Evolutionary conservation across 2,329 filamentous ascomycete species (phyloP).

Genomic region (Colletotrichum sp.): DNA sequence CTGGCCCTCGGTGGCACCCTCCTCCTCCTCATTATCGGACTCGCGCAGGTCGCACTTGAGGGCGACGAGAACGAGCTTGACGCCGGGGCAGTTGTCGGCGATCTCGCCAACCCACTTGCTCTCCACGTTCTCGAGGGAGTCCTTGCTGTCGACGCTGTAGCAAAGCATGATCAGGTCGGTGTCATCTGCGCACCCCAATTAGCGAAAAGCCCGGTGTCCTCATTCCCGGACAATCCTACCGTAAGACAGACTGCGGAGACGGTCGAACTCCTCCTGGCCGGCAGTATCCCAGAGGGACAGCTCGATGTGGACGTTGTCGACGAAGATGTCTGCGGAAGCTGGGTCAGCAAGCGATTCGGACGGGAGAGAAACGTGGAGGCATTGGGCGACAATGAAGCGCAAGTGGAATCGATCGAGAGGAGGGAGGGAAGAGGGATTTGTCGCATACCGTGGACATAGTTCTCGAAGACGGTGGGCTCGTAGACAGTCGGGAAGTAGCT

Average conservation of each 20-base stretch:
- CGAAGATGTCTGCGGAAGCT: conserved; percentile 84
- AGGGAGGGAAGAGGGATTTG: not conserved
- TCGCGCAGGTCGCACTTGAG: conserved; percentile 97
- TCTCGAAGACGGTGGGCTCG: conserved; percentile 98
- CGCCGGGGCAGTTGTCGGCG: conserved; percentile 93
- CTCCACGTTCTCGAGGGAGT: conserved; percentile 97
- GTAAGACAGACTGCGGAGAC: conserved; percentile 92
- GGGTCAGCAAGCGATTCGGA: not conserved
- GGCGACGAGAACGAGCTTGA: conserved; percentile 93
- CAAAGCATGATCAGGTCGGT: conserved; percentile 99
- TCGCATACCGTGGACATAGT: conserved; percentile 90
- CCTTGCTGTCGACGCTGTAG: conserved; percentile 95
- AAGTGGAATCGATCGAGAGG: not conserved
- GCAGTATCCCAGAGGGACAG: conserved; percentile 98
- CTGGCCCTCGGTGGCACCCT: conserved; percentile 43
- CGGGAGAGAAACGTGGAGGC: not conserved
- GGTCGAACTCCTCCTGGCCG: conserved; percentile 98
- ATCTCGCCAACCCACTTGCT: conserved; percentile 99
- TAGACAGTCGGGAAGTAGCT: conserved; percentile 98
- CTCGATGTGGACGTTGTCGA: conserved; percentile 96
- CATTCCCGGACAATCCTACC: conserved; percentile 49
- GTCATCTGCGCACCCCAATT: conserved; percentile 58
- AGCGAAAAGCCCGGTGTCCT: not conserved
- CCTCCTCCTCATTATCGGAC: conserved; percentile 73
- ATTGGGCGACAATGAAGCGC: not conserved